Percentiles rank a stretch among this genome's conserved stretches.
Evolutionary conservation across 2,329 filamentous ascomycete species (phyloP).

Genomic region (Trichoderma brevicompactum): DNA sequence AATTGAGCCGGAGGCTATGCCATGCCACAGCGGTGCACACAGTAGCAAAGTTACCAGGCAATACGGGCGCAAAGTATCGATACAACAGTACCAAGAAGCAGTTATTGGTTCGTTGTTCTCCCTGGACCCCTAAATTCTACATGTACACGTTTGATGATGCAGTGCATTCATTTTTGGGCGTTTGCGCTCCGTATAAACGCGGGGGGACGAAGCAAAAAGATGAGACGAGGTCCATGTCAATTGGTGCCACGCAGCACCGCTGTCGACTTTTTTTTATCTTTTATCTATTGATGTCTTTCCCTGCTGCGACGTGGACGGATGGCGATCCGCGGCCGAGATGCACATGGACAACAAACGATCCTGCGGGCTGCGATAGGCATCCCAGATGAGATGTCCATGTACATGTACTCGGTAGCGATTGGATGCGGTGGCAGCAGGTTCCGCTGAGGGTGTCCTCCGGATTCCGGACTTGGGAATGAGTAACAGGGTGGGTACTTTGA

Average conservation of each 20-base stretch:
- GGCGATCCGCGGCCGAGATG: constrained; percentile 27
- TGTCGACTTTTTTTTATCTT: background rate
- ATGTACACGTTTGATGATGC: too few species aligned
- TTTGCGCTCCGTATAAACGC: too few species aligned
- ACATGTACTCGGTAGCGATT: background rate
- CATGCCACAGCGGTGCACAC: background rate
- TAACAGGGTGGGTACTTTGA: too few species aligned
- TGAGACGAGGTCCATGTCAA: background rate
- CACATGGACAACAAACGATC: background rate
- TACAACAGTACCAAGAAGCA: too few species aligned
- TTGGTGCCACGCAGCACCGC: constrained; percentile 30
- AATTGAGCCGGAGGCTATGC: constrained; percentile 14
- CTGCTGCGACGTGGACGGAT: constrained; percentile 24
- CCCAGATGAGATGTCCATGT: background rate
- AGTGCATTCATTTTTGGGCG: too few species aligned
- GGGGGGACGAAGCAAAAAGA: too few species aligned
- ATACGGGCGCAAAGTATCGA: background rate
- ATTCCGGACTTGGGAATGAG: constrained; percentile 3
- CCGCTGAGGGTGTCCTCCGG: constrained; percentile 3
- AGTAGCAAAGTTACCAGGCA: background rate
- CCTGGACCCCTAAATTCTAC: too few species aligned
- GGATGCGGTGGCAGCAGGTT: too few species aligned
- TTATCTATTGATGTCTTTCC: background rate
- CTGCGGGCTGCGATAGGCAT: background rate
- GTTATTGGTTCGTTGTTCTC: too few species aligned